phyloP scores from a whole-genome alignment of 208 protist species.

The Wallacemonas sp. region DNA sequence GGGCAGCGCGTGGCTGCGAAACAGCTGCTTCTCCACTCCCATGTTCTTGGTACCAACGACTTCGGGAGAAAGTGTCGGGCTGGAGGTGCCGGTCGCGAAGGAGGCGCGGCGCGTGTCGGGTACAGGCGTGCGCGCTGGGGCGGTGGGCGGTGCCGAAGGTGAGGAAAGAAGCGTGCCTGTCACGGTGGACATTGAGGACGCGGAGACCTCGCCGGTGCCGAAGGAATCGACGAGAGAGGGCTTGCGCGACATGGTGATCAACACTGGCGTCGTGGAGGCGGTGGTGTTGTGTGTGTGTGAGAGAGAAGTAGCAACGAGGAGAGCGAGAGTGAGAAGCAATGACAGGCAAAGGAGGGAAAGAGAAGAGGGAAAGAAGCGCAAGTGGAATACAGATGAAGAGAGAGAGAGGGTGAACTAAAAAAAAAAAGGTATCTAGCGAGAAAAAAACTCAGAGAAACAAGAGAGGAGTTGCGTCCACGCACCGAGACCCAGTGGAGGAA shows the following conservation, averaged over 20 bases:
- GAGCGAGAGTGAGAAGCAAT: too few species aligned
- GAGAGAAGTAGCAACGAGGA: too few species aligned
- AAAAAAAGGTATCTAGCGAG: slow-evolving; percentile 15
- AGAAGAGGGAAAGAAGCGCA: slow-evolving; percentile 8
- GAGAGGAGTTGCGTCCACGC: slow-evolving; percentile 5
- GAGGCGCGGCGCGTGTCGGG: background rate
- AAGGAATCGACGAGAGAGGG: background rate
- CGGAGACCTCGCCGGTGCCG: slow-evolving; percentile 2
- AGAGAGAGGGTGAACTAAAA: slow-evolving; percentile 14
- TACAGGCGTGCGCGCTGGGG: background rate
- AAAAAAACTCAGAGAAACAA: slow-evolving; percentile 23
- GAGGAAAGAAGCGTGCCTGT: background rate
- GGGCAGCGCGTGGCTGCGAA: slow-evolving; percentile 1
- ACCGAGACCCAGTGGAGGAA: background rate
- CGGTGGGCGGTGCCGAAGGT: background rate
- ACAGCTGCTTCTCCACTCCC: slow-evolving; percentile 10
- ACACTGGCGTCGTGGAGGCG: too few species aligned
- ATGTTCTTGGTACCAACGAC: background rate
- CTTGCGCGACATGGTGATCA: slow-evolving; percentile 9
- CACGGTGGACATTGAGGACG: background rate
- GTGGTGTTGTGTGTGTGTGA: too few species aligned
- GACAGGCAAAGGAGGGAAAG: background rate
- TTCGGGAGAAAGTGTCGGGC: background rate
- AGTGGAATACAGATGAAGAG: background rate
- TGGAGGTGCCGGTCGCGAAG: background rate